These are phyloP conservation scores for Isatis lusitanica DNA, from an alignment of 441 rosid species.

Conservation along the genomic window DNA sequence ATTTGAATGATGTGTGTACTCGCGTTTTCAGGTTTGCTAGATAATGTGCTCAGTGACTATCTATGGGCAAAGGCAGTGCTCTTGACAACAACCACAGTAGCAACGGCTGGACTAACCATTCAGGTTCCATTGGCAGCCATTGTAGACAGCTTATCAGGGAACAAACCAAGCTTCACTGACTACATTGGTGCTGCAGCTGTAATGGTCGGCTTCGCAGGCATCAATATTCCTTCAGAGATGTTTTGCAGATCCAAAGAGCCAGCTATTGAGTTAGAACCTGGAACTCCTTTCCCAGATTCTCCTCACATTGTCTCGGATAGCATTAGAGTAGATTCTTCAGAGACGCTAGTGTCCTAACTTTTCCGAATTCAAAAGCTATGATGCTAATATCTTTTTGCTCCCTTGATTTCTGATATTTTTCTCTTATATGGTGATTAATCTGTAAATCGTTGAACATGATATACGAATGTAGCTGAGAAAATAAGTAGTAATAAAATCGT, in stretches of 20 bases:
- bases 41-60: constrained; percentile 90
- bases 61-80: constrained; percentile 96
- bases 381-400: background rate
- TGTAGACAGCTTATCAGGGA: constrained; percentile 71
- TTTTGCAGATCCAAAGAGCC: constrained; percentile 47
- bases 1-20: background rate
- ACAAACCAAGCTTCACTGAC: constrained; percentile 64
- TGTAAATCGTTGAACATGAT: constrained; percentile 23
- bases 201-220: constrained; percentile 87
- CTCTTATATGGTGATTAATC: background rate
- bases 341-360: background rate
- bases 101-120: constrained; percentile 90
- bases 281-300: constrained; percentile 6
- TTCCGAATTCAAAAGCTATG: background rate
- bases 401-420: background rate
- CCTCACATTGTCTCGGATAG: constrained; percentile 16
- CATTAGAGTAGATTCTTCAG: constrained; percentile 5
- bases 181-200: constrained; percentile 85
- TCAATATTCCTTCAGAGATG: constrained; percentile 71
- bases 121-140: constrained; percentile 95
- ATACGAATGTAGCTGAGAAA: background rate
- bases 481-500: constrained; percentile 4
- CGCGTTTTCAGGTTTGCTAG: constrained; percentile 65
- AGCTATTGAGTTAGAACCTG: constrained; percentile 45
- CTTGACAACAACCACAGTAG: constrained; percentile 88